Conservation (phyloP, 2,329 filamentous ascomycete species). For the Neocucurbitaria cava region DNA sequence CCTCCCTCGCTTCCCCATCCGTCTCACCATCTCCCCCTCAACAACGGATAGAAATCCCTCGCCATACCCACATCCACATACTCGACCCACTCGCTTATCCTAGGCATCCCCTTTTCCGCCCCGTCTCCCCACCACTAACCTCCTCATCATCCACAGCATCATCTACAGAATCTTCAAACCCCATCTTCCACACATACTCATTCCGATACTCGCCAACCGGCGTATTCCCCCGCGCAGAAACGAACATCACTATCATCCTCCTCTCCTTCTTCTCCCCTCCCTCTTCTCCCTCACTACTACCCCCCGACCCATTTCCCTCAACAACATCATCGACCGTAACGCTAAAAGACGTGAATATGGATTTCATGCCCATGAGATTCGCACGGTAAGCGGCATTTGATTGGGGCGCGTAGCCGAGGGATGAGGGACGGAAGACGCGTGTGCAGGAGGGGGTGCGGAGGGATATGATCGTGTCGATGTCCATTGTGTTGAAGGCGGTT, state of each 20-base stretch:
- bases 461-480: constrained; percentile 36
- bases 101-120: no score
- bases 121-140: no score
- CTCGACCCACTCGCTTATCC: constrained; percentile 31
- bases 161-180: constrained; percentile 26
- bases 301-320: constrained; percentile 29
- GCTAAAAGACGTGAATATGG: constrained; percentile 42
- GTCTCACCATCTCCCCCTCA: constrained; percentile 27
- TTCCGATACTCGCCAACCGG: constrained; percentile 29
- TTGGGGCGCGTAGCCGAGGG: constrained; percentile 30
- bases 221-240: constrained; percentile 42
- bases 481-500: constrained; percentile 41
- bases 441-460: constrained; percentile 34
- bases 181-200: constrained; percentile 42
- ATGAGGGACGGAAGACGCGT: constrained; percentile 37
- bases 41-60: constrained; percentile 38
- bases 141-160: no score
- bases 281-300: background rate
- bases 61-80: constrained; percentile 39
- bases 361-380: constrained; percentile 29
- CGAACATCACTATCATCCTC: constrained; percentile 40
- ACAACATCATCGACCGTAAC: constrained; percentile 40
- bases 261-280: background rate
- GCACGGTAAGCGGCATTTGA: constrained; percentile 26
- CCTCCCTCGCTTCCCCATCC: no score